Evolutionary conservation across 441 rosid species (phyloP).

Genomic region (Jatropha podagrica): DNA sequence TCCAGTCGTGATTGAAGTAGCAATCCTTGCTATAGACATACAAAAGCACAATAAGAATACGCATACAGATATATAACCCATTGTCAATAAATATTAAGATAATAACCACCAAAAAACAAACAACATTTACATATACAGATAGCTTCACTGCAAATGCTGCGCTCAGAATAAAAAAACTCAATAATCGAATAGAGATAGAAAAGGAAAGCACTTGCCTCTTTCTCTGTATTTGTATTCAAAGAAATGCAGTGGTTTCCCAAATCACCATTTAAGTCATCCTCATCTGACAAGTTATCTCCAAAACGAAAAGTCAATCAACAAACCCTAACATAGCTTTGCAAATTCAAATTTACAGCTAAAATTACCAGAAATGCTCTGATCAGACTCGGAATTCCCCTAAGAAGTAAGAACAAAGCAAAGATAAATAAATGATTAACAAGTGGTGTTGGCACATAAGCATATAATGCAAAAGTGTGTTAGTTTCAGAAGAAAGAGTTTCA

Average conservation of each 20-base stretch:
- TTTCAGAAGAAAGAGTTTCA: conserved; percentile 9
- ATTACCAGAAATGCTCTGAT: conserved; percentile 79
- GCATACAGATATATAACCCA: neutral
- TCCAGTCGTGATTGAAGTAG: conserved; percentile 66
- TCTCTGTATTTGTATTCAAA: conserved; percentile 29
- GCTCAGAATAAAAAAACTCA: neutral
- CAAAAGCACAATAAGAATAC: conserved; percentile 1
- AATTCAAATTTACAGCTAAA: neutral
- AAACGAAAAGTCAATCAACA: neutral
- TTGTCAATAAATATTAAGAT: neutral
- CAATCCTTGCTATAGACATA: conserved; percentile 47
- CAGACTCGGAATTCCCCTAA: conserved; percentile 59
- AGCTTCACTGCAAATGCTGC: neutral
- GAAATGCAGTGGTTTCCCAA: conserved; percentile 39
- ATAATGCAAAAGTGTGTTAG: neutral
- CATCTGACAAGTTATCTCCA: conserved; percentile 36
- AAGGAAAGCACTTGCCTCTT: conserved; percentile 27
- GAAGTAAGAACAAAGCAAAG: conserved; percentile 10
- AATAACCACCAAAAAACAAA: neutral
- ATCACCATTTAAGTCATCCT: conserved; percentile 46
- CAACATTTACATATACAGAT: neutral
- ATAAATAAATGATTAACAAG: neutral
- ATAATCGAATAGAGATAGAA: neutral
- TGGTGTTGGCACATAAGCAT: neutral
- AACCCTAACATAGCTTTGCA: neutral